phyloP scores from a whole-genome alignment of 495 filamentous ascomycete genomes.

The Penicillium tannophilum region DNA sequence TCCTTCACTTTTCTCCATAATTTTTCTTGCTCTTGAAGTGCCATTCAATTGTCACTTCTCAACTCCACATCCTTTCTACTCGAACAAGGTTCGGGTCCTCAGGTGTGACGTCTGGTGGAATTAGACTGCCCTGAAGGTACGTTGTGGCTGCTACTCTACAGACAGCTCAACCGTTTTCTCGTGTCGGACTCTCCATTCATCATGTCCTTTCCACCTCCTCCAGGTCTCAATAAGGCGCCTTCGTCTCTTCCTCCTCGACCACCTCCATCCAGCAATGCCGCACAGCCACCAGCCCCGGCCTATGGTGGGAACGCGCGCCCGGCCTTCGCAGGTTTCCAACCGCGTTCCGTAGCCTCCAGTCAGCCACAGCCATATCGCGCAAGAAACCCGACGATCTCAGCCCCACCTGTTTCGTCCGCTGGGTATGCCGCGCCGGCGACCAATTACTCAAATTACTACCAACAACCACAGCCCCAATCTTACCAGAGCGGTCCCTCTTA shows the following conservation, averaged over 20 bases:
- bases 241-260: slow-evolving; percentile 84
- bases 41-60: not conserved
- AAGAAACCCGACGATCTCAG: slow-evolving; percentile 45
- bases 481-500: slow-evolving; percentile 52
- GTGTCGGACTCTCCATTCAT: slow-evolving; percentile 69
- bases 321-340: slow-evolving; percentile 60
- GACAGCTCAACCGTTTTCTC: slow-evolving; percentile 33
- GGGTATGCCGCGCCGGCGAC: slow-evolving; percentile 42
- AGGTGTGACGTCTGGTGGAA: slow-evolving; percentile 41
- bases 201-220: slow-evolving; percentile 93
- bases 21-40: not conserved
- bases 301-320: slow-evolving; percentile 37
- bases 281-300: slow-evolving; percentile 53
- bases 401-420: slow-evolving; percentile 41
- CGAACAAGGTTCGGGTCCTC: slow-evolving; percentile 25
- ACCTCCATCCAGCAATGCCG: slow-evolving; percentile 60
- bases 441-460: slow-evolving; percentile 40
- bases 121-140: slow-evolving; percentile 60
- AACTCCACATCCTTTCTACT: not conserved
- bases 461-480: slow-evolving; percentile 29
- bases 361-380: slow-evolving; percentile 46
- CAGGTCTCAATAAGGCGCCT: slow-evolving; percentile 73
- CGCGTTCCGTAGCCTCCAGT: slow-evolving; percentile 61
- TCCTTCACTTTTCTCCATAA: not conserved
- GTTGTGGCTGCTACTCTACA: slow-evolving; percentile 48